phyloP scores from a whole-genome alignment of 1,139 yeast genomes.

The Yamadazyma sp. region DNA sequence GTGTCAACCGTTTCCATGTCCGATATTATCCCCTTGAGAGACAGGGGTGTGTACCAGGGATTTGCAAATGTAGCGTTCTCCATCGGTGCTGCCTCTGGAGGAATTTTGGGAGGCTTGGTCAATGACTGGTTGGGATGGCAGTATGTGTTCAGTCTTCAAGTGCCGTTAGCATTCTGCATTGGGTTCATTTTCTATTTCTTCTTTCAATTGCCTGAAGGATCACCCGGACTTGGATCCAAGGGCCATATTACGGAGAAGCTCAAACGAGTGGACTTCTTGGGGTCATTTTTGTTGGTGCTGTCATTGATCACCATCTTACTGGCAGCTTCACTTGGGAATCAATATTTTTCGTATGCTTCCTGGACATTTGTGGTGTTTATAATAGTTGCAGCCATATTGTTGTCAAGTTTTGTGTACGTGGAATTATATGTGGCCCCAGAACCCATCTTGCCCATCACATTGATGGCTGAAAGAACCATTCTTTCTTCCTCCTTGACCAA shows the following conservation, averaged over 20 bases:
- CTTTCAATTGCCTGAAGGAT: slow-evolving; percentile 47
- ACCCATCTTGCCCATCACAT: slow-evolving; percentile 65
- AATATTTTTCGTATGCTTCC: slow-evolving; percentile 43
- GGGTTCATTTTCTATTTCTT: slow-evolving; percentile 35
- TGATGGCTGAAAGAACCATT: slow-evolving; percentile 58
- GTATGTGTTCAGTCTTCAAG: slow-evolving; percentile 51
- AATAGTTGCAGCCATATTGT: slow-evolving; percentile 19
- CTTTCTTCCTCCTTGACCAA: slow-evolving; percentile 65
- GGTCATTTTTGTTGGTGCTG: slow-evolving; percentile 60
- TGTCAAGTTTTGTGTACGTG: slow-evolving; percentile 42
- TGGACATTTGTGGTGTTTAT: slow-evolving; percentile 31
- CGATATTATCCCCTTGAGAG: slow-evolving; percentile 52
- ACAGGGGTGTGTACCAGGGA: slow-evolving; percentile 55
- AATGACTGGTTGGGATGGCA: slow-evolving; percentile 83
- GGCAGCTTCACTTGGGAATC: slow-evolving; percentile 72
- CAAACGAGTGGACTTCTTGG: slow-evolving; percentile 68
- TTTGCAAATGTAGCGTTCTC: slow-evolving; percentile 50
- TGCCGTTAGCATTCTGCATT: slow-evolving; percentile 62
- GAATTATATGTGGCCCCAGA: slow-evolving; percentile 59
- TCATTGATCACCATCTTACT: slow-evolving; percentile 55
- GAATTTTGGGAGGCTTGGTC: slow-evolving; percentile 63
- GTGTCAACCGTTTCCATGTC: slow-evolving; percentile 53
- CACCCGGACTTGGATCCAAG: slow-evolving; percentile 48
- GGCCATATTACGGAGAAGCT: slow-evolving; percentile 43
- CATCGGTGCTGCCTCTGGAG: slow-evolving; percentile 57